phyloP scores from a whole-genome alignment of 2,329 filamentous ascomycete species.

The Emmonsiellopsis sp. region DNA sequence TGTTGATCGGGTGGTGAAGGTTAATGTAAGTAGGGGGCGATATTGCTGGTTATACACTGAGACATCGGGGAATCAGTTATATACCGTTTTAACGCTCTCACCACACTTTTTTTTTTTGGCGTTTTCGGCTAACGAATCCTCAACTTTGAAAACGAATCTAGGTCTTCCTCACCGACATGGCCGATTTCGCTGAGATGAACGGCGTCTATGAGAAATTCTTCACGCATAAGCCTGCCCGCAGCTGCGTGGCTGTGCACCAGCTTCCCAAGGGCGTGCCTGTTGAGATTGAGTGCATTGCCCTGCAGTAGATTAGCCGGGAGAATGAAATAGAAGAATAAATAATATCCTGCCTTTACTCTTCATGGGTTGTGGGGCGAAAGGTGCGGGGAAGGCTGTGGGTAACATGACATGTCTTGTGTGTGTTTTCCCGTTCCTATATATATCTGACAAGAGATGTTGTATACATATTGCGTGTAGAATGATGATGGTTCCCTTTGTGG shows the following conservation, averaged over 20 bases:
- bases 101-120: background rate
- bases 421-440: too few relatives aligned
- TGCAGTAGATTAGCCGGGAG: conserved; percentile 28
- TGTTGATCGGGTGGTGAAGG: conserved; percentile 77
- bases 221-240: conserved; percentile 51
- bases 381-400: too few relatives aligned
- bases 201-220: conserved; percentile 63
- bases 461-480: too few relatives aligned
- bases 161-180: conserved; percentile 89
- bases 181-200: conserved; percentile 74
- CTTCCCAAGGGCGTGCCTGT: conserved; percentile 55
- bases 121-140: background rate
- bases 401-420: too few relatives aligned
- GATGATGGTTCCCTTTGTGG: too few relatives aligned
- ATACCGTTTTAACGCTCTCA: background rate
- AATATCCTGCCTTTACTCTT: background rate
- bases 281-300: conserved; percentile 57
- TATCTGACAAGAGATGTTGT: too few relatives aligned
- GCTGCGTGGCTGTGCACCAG: conserved; percentile 54
- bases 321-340: background rate
- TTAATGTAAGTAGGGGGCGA: conserved; percentile 42
- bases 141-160: conserved; percentile 9
- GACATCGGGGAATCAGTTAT: background rate
- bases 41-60: background rate
- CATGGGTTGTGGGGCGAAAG: too few relatives aligned